Evolutionary conservation across 345 rosid species (phyloP), one percentile per base, ranked within the genome.

Genomic region (Euphorbia tirucalli): DNA sequence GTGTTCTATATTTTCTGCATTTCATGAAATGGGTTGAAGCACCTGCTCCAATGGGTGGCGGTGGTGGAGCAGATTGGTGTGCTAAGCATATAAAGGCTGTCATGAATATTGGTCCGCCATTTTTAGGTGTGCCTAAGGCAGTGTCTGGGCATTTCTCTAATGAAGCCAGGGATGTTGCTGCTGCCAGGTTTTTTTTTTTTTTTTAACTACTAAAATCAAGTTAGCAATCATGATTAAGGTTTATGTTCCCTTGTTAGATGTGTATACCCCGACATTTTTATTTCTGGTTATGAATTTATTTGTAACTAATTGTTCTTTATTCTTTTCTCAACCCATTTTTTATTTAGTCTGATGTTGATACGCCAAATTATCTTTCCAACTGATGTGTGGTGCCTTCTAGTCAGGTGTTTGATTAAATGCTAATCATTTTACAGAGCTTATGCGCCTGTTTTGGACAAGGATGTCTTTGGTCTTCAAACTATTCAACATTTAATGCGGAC

Each of bases 11-110:
- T 74, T 89, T 89, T 84, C 81, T 89, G 77, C 93, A 89, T 79
- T 89, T 89, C 67, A 89, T 89, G 88, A 89, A 89, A 74, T 89
- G 90, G 93, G 89, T 89, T 43, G 93, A 89, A 74, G 87, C 90
- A 75, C 90, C 93, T 56, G 70, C 88, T 71, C 89, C 93, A 61
- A 73, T 85, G 82, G 93, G 93, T 58, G 88, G 93, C 57, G 93
- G 90, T 1, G 93, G 93, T 73, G 90, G 93, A 71, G 46, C 87
- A 32, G 84, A 87, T 74, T 89, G 93, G 93, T 85, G 93, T 50
- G 83, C 86, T 18, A 83, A 74, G 82, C 90, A 87, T 77, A 78
- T 89, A 54, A 87, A 85, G 83, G 88, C 93, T 46, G 83, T 87
- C 37, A 81, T 87, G 88, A 89, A 87, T 70, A 87, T 89, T 71